Base-by-base conservation (phyloP, 306 rosid genomes). In the Hylodesmum podocarpum region DNA sequence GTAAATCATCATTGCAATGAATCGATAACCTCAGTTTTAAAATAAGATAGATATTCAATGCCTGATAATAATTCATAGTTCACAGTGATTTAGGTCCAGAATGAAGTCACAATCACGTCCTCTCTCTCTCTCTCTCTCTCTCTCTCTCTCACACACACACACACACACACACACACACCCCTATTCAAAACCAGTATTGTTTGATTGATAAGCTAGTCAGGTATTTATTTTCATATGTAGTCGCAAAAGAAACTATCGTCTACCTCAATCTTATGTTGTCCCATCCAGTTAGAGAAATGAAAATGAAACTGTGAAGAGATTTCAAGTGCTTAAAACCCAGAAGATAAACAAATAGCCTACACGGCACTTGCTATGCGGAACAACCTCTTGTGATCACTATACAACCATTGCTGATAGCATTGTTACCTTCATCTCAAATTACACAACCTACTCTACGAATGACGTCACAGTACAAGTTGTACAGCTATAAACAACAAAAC, bases 1-100 rank as follows among this genome's bases (percentile, higher is more conserved):
- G 18, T 74, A 40, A 65, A 61, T 33, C 50, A 81, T 29, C 73
- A 22, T 16, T 34, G 61, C 59, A 49, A 19, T 70, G 36, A 46
- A 50, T 72, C 73, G 12, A 18, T 13, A n/a, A 46, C 19, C 72
- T 24, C 57, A 43, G 41, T 36, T 11, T 13, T 18, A 28, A 31
- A 15, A 49, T 18, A 49, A 68, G 31, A 31, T 25, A 69, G 44
- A 28, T 47, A 47, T 47, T 74, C 57, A 51, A 49, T 34, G 51
- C 5, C 46, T 33, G 51, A 21, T 54, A 41, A 40, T 4, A 19
- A 10, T 62, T 47, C 33, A 15, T 29, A 40, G 9, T 74, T 34
- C 44, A 8, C 22, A 33, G 44, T 33, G 41, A 41, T 73, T 73
- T 39, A 25, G 13, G 19, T 68, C 29, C 43, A 69, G 8, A 68